Evolutionary conservation across 129 eudicot genomes (phyloP).

Genomic region (Flaveria linearis): DNA sequence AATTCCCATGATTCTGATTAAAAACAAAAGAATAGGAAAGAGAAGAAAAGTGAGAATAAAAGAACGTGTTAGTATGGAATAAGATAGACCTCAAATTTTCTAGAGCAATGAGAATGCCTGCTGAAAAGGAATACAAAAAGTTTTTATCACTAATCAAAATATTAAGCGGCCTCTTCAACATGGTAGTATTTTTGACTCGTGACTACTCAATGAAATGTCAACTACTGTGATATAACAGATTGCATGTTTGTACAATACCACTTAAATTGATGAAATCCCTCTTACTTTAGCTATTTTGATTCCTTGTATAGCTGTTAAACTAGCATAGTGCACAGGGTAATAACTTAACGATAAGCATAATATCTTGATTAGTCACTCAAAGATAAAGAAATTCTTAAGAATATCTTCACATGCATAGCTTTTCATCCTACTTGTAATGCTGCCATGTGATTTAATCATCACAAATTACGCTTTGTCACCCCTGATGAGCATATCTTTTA

Average conservation of each 20-base stretch:
- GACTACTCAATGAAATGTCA: neutral
- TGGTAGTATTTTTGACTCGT: neutral
- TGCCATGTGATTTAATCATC: conserved; percentile 24
- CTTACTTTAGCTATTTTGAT: conserved; percentile 19
- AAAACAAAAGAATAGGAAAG: conserved; percentile 17
- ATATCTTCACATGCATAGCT: conserved; percentile 20
- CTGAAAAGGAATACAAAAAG: neutral
- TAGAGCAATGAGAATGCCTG: conserved; percentile 23
- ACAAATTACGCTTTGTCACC: conserved; percentile 21
- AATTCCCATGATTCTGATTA: conserved; percentile 27
- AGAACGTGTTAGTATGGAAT: conserved; percentile 3
- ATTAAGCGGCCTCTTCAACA: conserved; percentile 10
- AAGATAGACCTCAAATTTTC: conserved; percentile 20
- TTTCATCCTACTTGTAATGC: conserved; percentile 15
- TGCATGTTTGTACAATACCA: conserved; percentile 15
- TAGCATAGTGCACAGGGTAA: conserved; percentile 5
- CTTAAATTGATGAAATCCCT: neutral
- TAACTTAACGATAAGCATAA: conserved; percentile 19
- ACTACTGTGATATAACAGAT: neutral
- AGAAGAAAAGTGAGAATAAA: conserved; percentile 27
- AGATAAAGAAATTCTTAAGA: conserved; percentile 28
- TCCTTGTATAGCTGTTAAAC: conserved; percentile 19
- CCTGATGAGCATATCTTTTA: conserved; percentile 6
- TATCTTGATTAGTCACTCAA: conserved; percentile 20
- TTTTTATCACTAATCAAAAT: neutral